Evolutionary conservation across 805 yeast species (phyloP).

Genomic region (Kluyveromyces lactis): DNA sequence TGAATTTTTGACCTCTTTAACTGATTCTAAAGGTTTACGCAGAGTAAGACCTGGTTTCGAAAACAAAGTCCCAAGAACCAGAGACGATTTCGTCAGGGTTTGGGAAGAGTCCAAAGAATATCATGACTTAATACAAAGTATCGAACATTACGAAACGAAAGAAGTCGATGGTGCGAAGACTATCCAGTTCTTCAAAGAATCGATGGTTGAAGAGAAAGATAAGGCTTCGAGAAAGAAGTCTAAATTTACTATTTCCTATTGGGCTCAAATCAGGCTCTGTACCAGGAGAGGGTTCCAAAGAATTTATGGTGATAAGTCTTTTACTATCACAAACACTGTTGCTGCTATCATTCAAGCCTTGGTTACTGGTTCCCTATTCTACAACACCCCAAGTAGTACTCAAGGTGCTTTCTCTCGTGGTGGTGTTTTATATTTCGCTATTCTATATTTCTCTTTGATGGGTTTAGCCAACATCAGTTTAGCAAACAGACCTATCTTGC

Average conservation of each 20-base stretch:
- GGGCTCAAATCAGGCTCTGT: conserved; percentile 42
- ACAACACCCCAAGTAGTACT: conserved; percentile 41
- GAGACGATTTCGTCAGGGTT: conserved; percentile 44
- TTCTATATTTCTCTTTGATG: conserved; percentile 44
- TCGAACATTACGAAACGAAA: conserved; percentile 31
- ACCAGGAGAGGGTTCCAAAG: conserved; percentile 46
- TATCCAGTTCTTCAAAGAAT: conserved; percentile 23
- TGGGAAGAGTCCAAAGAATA: conserved; percentile 37
- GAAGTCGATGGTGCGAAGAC: conserved; percentile 27
- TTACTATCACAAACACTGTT: conserved; percentile 24
- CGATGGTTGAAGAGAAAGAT: conserved; percentile 25
- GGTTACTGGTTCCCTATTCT: conserved; percentile 56
- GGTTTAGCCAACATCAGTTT: conserved; percentile 43
- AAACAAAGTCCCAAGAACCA: conserved; percentile 43
- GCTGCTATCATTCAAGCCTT: conserved; percentile 46
- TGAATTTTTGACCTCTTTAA: conserved; percentile 52
- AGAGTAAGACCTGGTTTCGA: conserved; percentile 35
- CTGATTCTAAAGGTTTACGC: conserved; percentile 45
- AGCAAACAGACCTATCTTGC: conserved; percentile 49
- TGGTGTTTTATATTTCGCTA: conserved; percentile 52
- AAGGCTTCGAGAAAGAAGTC: conserved; percentile 15
- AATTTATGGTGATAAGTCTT: conserved; percentile 51
- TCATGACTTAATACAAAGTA: conserved; percentile 32
- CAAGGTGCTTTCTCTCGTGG: conserved; percentile 56
- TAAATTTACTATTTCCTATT: conserved; percentile 23